Base-by-base conservation (phyloP, 495 filamentous ascomycete species). In the Aspergillus egyptiacus region DNA sequence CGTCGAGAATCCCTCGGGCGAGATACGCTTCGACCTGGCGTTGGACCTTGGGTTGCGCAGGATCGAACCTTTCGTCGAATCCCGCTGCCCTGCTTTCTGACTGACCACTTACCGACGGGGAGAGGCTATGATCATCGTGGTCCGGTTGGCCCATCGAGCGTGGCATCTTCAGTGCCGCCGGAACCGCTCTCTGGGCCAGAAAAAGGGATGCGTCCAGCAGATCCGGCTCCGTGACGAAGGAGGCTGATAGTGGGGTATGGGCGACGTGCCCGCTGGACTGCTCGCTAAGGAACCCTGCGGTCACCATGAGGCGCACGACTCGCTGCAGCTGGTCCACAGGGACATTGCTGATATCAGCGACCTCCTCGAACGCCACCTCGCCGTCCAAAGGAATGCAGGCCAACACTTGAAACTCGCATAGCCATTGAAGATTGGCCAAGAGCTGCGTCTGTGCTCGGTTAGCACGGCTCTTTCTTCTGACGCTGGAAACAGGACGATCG, bases 261-360 rank as follows among this genome's bases (percentile, higher is more conserved):
- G 35, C 17, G 9, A 38, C n/a, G n/a, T 38, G 35, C 18, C 35
- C 35, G 6, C 7, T 23, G 19, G 7, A 7, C 2, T 2, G 17
- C 18, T 38, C 35, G 8, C 35, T 7, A 3, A 38, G 35, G 11
- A 38, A 38, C 2, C 35, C 35, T 22, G 35, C 35, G 6, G 35
- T 38, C 35, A n/a, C n/a, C 35, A 38, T 38, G 18, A 38, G 35
- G 35, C 17, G 35, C 11, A 23, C 17, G 5, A 23, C 35, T 38
- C 35, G 35, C 35, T 38, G 35, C 35, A 38, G 35, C 8, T 38
- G 35, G n/a, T 38, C 35, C 35, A 38, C 35, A 3, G 35, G 35
- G 18, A 38, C 35, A 13, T 22, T 38, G 35, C 35, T 38, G 35
- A 38, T 38, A 38, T 23, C 35, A 2, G 35, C 35, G 3, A 38